phyloP scores from a whole-genome alignment of 306 rosid species.

The Vigna reflexopilosa region DNA sequence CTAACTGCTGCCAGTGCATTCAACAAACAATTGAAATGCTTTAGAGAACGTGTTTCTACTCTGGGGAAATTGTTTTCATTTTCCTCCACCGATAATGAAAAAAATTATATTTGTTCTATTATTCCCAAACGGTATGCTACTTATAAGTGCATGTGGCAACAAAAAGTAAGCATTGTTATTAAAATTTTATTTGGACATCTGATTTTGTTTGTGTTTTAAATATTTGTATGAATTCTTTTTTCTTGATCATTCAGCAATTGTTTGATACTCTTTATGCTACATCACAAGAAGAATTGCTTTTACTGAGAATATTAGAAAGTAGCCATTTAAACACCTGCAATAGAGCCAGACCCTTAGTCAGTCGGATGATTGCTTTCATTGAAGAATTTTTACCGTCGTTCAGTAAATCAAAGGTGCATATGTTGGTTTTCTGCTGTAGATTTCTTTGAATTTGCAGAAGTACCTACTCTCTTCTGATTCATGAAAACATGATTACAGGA shows the following conservation, averaged over 20 bases:
- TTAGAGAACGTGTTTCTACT: slow-evolving; percentile 61
- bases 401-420: slow-evolving; percentile 69
- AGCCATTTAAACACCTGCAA: slow-evolving; percentile 70
- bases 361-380: slow-evolving; percentile 57
- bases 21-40: slow-evolving; percentile 63
- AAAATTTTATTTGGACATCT: slow-evolving; percentile 10
- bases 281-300: slow-evolving; percentile 63
- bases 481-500: slow-evolving; percentile 60
- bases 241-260: slow-evolving; percentile 66
- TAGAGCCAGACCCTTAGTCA: slow-evolving; percentile 55
- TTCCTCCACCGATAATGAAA: slow-evolving; percentile 48
- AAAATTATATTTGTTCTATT: slow-evolving; percentile 46
- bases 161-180: slow-evolving; percentile 58
- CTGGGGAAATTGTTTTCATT: slow-evolving; percentile 61
- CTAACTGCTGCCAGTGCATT: slow-evolving; percentile 65
- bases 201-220: slow-evolving; percentile 29
- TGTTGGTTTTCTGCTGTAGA: slow-evolving; percentile 40
- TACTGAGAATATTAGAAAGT: slow-evolving; percentile 60
- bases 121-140: slow-evolving; percentile 60
- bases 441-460: slow-evolving; percentile 25
- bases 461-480: slow-evolving; percentile 33
- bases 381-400: slow-evolving; percentile 67
- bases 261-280: slow-evolving; percentile 70
- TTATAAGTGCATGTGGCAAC: slow-evolving; percentile 87
- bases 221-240: slow-evolving; percentile 13